phyloP scores from a whole-genome alignment of 2,329 filamentous ascomycete species.

The Claviceps capensis region DNA sequence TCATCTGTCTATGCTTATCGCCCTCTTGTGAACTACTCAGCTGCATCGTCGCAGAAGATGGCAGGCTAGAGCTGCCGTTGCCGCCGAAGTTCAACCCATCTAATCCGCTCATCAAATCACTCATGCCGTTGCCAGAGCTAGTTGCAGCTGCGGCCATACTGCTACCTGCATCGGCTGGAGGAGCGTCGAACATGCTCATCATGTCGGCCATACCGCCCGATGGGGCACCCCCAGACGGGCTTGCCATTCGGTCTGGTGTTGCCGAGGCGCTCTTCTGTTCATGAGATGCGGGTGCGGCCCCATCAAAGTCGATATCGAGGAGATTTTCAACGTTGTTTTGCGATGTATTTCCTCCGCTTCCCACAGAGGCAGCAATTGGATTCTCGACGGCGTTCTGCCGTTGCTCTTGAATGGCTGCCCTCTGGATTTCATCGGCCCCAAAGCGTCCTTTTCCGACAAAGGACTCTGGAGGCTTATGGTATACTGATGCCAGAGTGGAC shows the following conservation, averaged over 20 bases:
- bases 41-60: slow-evolving; percentile 51
- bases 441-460: slow-evolving; percentile 93
- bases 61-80: slow-evolving; percentile 38
- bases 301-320: slow-evolving; percentile 92
- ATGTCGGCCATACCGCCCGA: slow-evolving; percentile 46
- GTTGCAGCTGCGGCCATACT: slow-evolving; percentile 20
- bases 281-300: slow-evolving; percentile 76
- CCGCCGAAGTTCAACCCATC: slow-evolving; percentile 59
- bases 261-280: slow-evolving; percentile 42
- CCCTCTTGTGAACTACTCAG: slow-evolving; percentile 25
- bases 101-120: slow-evolving; percentile 85
- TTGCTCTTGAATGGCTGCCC: slow-evolving; percentile 92
- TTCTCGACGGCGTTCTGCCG: slow-evolving; percentile 85
- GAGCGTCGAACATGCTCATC: slow-evolving; percentile 58
- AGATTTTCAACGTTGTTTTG: slow-evolving; percentile 87
- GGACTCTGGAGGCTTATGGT: slow-evolving; percentile 96
- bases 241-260: slow-evolving; percentile 56
- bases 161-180: slow-evolving; percentile 33
- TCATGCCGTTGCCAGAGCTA: slow-evolving; percentile 47
- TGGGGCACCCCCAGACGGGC: slow-evolving; percentile 34
- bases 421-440: slow-evolving; percentile 86
- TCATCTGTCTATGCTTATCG: slow-evolving; percentile 13
- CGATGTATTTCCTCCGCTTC: slow-evolving; percentile 34
- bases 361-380: slow-evolving; percentile 76
- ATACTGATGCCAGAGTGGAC: slow-evolving; percentile 90